Evolutionary conservation across 106 monocot species (phyloP).

Genomic region (Posidonia australis): DNA sequence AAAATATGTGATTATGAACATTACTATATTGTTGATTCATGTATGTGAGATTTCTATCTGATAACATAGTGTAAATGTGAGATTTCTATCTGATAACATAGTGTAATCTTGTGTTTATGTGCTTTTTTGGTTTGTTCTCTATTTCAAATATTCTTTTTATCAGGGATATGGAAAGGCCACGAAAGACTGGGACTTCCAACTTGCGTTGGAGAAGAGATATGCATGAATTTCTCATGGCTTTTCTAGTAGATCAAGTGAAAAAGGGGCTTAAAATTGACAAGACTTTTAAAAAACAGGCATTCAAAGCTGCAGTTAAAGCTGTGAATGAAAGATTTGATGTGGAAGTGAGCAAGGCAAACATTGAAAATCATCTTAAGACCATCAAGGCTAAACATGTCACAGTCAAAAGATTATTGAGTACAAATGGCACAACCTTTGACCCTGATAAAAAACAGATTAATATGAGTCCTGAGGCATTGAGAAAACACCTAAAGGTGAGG

Average conservation of each 20-base stretch:
- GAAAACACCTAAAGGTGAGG: conserved; percentile 14
- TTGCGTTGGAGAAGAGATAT: conserved; percentile 29
- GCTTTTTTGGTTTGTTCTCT: too few species aligned
- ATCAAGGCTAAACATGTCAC: conserved; percentile 18
- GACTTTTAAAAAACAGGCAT: conserved; percentile 23
- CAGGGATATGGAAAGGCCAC: background rate
- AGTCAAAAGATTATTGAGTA: conserved; percentile 15
- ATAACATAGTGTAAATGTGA: too few species aligned
- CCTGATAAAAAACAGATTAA: conserved; percentile 19
- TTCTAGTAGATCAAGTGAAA: conserved; percentile 24
- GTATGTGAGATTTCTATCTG: too few species aligned
- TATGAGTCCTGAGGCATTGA: conserved; percentile 16
- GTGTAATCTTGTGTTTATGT: too few species aligned
- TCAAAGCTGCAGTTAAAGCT: conserved; percentile 22
- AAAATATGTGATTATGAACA: too few species aligned
- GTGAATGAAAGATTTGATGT: conserved; percentile 26
- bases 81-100: too few species aligned
- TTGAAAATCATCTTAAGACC: conserved; percentile 33
- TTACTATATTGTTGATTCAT: too few species aligned
- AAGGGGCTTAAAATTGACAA: conserved; percentile 22
- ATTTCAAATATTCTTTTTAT: too few species aligned
- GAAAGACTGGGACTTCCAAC: conserved; percentile 25
- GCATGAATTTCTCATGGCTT: conserved; percentile 20
- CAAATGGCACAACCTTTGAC: conserved; percentile 11
- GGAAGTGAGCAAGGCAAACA: conserved; percentile 11